A percentile compares a stretch with the other conserved stretches of the same genome.
These are phyloP conservation scores for Rubia yunnanensis DNA, from an alignment of 257 asterid genomes.

Conservation along the genomic window DNA sequence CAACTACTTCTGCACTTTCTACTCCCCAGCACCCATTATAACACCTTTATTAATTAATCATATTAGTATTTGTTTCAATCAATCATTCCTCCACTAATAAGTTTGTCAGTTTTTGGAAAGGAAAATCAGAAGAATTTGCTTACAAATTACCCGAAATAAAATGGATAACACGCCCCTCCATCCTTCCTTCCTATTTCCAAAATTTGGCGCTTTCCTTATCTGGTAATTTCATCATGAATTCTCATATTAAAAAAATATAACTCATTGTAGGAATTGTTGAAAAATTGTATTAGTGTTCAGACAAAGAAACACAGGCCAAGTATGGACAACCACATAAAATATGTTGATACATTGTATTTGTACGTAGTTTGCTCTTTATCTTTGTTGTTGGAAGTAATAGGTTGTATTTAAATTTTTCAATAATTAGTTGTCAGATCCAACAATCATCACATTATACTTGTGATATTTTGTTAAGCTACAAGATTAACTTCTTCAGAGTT, in stretches of 20 bases:
- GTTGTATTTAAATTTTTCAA: no score
- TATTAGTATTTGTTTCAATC: background rate
- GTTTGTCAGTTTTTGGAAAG: background rate
- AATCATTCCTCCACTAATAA: background rate
- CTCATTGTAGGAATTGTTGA: background rate
- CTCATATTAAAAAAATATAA: background rate
- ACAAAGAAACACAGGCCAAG: background rate
- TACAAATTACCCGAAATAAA: background rate
- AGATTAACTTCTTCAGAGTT: no score
- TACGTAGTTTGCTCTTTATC: no score
- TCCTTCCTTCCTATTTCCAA: background rate
- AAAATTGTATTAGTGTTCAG: background rate
- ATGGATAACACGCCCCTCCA: no score
- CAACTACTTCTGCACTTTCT: background rate
- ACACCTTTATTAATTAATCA: background rate
- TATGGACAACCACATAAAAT: background rate
- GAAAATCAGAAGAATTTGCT: background rate
- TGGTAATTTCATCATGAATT: background rate
- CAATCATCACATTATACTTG: no score
- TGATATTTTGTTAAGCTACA: no score
- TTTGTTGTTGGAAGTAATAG: no score
- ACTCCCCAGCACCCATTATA: background rate
- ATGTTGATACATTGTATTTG: background rate
- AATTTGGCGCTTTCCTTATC: background rate
- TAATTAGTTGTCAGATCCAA: no score